Percentiles rank a stretch among this genome's conserved stretches.
Evolutionary conservation across 805 yeast genomes (phyloP).

Genomic region (Zygosaccharomyces pseudorouxii): DNA sequence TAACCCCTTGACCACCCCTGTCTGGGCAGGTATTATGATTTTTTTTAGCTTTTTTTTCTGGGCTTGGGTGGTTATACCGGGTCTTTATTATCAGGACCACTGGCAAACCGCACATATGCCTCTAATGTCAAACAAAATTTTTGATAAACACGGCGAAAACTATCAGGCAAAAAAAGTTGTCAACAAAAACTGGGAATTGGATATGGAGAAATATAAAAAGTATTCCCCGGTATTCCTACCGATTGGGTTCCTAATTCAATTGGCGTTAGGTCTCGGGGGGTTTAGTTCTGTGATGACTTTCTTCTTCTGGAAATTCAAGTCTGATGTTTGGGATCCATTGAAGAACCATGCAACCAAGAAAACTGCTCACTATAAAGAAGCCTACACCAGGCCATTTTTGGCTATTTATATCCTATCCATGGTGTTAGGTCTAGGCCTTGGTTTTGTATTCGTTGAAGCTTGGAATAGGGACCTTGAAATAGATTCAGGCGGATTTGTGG

Average conservation of each 20-base stretch:
- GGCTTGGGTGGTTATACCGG: constrained; percentile 54
- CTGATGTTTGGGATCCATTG: constrained; percentile 45
- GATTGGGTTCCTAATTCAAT: constrained; percentile 53
- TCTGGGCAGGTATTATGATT: constrained; percentile 42
- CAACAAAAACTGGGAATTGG: constrained; percentile 40
- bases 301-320: constrained; percentile 49
- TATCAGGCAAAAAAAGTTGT: constrained; percentile 52
- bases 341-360: constrained; percentile 42
- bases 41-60: constrained; percentile 44
- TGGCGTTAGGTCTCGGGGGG: constrained; percentile 59
- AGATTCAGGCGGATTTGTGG: constrained; percentile 52
- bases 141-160: constrained; percentile 45
- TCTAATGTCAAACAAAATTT: constrained; percentile 46
- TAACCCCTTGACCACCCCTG: constrained; percentile 65
- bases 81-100: constrained; percentile 48
- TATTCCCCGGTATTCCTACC: constrained; percentile 65
- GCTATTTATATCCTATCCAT: constrained; percentile 41
- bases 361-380: constrained; percentile 55
- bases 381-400: neutral
- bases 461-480: constrained; percentile 39
- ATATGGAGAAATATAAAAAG: constrained; percentile 43
- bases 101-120: constrained; percentile 62
- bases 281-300: constrained; percentile 55
- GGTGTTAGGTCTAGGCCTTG: constrained; percentile 42
- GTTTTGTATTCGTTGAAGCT: constrained; percentile 36